A percentile compares a stretch with the other conserved stretches of the same genome.
phyloP scores from a whole-genome alignment of 1,284 basidiomycete species.

The Sphaerobolus stellatus region DNA sequence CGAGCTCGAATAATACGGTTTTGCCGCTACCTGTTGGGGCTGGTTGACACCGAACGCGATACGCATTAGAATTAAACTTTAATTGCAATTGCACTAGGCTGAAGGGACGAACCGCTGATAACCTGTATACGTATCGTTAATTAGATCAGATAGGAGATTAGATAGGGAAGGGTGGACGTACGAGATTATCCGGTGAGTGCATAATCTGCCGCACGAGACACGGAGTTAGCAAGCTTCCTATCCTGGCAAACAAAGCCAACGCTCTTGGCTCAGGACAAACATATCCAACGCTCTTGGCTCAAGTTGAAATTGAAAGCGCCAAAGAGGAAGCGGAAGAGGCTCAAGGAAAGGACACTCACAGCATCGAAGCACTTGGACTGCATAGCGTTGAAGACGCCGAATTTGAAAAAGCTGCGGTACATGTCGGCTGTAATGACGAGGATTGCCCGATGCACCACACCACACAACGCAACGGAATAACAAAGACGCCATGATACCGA shows the following conservation, averaged over 20 bases:
- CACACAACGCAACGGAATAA: too few relatives aligned
- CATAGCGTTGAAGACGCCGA: constrained; percentile 86
- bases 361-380: constrained; percentile 81
- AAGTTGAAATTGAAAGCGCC: too few relatives aligned
- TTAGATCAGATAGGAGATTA: constrained; percentile 6
- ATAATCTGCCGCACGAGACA: constrained; percentile 73
- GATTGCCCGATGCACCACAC: too few relatives aligned
- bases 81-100: constrained; percentile 12
- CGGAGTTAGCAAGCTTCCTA: too few relatives aligned
- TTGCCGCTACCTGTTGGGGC: constrained; percentile 94
- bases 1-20: constrained; percentile 90
- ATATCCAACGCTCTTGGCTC: too few relatives aligned
- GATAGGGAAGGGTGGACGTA: constrained; percentile 31
- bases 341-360: constrained; percentile 42
- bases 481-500: too few relatives aligned
- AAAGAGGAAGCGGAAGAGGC: not conserved
- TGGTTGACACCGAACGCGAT: too few relatives aligned
- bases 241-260: too few relatives aligned
- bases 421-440: constrained; percentile 79
- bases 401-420: constrained; percentile 80
- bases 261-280: too few relatives aligned
- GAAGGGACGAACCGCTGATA: constrained; percentile 60
- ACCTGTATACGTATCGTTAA: constrained; percentile 55
- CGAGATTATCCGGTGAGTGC: constrained; percentile 70
- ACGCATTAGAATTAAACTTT: not conserved